phyloP scores from a whole-genome alignment of 192 early-diverging fungal species.

The Entomortierella lignicola region DNA sequence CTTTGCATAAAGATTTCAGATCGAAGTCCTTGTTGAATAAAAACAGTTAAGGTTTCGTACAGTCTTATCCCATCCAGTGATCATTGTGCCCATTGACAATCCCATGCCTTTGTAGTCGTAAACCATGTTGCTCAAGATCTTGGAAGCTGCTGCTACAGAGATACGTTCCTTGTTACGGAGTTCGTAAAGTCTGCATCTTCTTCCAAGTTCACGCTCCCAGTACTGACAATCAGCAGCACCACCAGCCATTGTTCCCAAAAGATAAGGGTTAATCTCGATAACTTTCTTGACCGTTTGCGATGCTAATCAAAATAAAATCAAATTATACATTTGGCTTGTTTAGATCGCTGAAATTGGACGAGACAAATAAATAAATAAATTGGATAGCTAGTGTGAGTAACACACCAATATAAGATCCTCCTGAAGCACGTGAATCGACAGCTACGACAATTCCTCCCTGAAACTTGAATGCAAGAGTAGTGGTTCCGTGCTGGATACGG shows the following conservation, averaged over 20 bases:
- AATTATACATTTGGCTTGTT: too few species aligned
- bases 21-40: too few species aligned
- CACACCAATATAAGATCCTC: constrained; percentile 88
- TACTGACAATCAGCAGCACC: constrained; percentile 98
- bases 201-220: constrained; percentile 98
- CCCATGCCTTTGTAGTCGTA: constrained; percentile 99
- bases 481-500: constrained; percentile 96
- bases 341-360: background rate
- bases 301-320: constrained; percentile 58
- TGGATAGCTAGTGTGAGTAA: background rate
- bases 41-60: constrained; percentile 52
- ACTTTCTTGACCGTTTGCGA: constrained; percentile 98
- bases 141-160: constrained; percentile 97
- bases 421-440: constrained; percentile 96
- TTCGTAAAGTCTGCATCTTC: constrained; percentile 94
- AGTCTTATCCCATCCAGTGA: constrained; percentile 97
- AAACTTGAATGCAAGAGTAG: constrained; percentile 98
- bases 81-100: constrained; percentile 99
- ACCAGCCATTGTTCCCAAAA: constrained; percentile 99
- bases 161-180: constrained; percentile 99
- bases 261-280: constrained; percentile 98
- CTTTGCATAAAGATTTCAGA: too few species aligned
- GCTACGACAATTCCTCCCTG: constrained; percentile 93
- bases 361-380: background rate
- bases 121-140: constrained; percentile 96